Percentiles rank a stretch among this genome's conserved stretches.
Evolutionary conservation across 345 rosid genomes (phyloP).

Genomic region (Citrus medica): DNA sequence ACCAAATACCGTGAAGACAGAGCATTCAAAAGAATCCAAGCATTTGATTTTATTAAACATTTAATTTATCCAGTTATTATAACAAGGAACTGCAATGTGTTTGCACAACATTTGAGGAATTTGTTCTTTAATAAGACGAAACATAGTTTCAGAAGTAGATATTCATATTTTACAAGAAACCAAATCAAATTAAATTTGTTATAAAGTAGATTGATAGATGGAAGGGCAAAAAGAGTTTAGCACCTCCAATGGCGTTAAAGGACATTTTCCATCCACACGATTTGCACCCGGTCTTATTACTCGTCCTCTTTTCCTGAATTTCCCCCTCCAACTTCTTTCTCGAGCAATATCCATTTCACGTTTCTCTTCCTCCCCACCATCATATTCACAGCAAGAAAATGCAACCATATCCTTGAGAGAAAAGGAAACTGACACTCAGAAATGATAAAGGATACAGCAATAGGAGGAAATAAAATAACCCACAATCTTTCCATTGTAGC

Average conservation of each 20-base stretch:
- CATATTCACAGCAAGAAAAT: conserved; percentile 97
- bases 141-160: background rate
- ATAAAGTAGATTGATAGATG: too few relatives aligned
- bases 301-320: conserved; percentile 86
- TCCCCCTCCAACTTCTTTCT: conserved; percentile 97
- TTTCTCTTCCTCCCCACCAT: conserved; percentile 87
- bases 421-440: conserved; percentile 14
- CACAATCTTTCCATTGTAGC: background rate
- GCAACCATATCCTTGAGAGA: conserved; percentile 88
- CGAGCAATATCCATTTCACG: conserved; percentile 89
- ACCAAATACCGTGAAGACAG: background rate
- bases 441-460: background rate
- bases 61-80: background rate
- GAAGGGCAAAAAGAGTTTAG: background rate
- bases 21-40: background rate
- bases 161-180: background rate
- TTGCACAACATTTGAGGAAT: background rate
- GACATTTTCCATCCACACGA: conserved; percentile 93
- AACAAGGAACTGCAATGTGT: background rate
- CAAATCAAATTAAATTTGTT: background rate
- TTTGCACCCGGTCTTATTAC: conserved; percentile 87
- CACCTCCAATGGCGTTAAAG: conserved; percentile 93
- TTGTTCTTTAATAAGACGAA: background rate
- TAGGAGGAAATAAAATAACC: background rate
- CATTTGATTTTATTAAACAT: background rate